Base-by-base conservation (phyloP, 306 rosid genomes). In the Purshia tridentata region DNA sequence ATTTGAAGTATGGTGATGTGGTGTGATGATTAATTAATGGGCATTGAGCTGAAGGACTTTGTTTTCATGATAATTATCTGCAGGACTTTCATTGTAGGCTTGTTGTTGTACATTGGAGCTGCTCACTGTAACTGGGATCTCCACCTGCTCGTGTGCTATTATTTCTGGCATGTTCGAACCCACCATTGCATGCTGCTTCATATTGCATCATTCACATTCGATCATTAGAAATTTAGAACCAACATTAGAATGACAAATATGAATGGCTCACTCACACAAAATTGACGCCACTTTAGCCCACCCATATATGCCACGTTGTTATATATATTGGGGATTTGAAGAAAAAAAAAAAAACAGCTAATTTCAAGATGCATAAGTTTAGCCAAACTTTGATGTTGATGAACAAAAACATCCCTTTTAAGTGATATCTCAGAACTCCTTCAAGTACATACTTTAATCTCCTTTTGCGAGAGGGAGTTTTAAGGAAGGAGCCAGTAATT, bases 121-220 rank as follows among this genome's bases (percentile, higher is more conserved):
- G 41, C 86, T 74, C 37, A 84, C 82, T 37, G 88, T 74, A 40
- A 84, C 82, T 22, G 88, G 90, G 29, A 85, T 46, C 51, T 80
- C 88, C 46, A 85, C 73, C 2, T 89, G 91, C 6, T 83, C 84
- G 70, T 80, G 88, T 76, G 79, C 61, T 79, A 87, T 80, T 62
- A 87, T 83, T 10, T 81, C 87, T 12, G 67, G 78, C 73, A 87
- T 76, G 59, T 87, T 80, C 9, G 84, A 67, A 42, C 86, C 84
- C 56, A 81, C 85, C 82, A 85, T 78, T 23, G 80, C 80, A 44
- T 83, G 90, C 71, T 85, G 87, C 35, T 61, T 8, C 3, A 35
- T 59, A 35, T 59, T 35, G 41, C 44, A 59, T 15, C 65, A 59
- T 4, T 29, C 2, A 29, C 1, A 29, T 29, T 29, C 35, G n/a